A percentile compares a stretch with the other conserved stretches of the same genome.
Evolutionary conservation across 345 rosid genomes (phyloP).

Genomic region (Pistacia atlantica): DNA sequence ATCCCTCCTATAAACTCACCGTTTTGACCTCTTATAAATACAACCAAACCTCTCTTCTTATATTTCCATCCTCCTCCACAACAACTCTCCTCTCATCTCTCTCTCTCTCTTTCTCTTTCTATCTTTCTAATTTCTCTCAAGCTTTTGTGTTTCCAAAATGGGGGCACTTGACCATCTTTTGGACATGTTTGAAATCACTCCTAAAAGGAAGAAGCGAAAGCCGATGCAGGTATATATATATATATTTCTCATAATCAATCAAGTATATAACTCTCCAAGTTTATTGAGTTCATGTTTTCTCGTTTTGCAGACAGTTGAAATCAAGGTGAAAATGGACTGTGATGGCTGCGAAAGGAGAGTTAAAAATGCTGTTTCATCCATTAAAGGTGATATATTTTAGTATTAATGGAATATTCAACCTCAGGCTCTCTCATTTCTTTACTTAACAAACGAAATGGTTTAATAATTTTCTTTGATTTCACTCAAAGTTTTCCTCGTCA

Average conservation of each 20-base stretch:
- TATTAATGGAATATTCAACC: neutral
- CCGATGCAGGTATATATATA: conserved; percentile 45
- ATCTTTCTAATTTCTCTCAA: neutral
- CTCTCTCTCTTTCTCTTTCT: neutral
- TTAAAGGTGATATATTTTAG: conserved; percentile 36
- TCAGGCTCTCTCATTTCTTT: neutral
- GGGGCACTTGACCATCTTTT: conserved; percentile 49
- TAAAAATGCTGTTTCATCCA: conserved; percentile 40
- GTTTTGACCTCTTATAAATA: neutral
- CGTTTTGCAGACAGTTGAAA: conserved; percentile 47
- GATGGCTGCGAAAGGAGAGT: conserved; percentile 62
- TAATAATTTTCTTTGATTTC: neutral
- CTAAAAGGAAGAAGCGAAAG: conserved; percentile 40
- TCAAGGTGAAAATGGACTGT: conserved; percentile 67
- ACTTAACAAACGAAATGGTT: neutral
- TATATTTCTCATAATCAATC: too few relatives aligned
- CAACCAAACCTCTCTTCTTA: neutral
- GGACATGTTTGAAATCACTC: conserved; percentile 33
- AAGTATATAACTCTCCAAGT: neutral
- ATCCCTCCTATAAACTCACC: neutral
- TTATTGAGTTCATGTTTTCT: neutral
- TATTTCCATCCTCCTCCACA: neutral
- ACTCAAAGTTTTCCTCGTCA: neutral
- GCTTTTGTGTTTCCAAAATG: conserved; percentile 27
- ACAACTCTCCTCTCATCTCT: neutral